Evolutionary conservation across 306 rosid species (phyloP).

Genomic region (Cicer yamashitae): DNA sequence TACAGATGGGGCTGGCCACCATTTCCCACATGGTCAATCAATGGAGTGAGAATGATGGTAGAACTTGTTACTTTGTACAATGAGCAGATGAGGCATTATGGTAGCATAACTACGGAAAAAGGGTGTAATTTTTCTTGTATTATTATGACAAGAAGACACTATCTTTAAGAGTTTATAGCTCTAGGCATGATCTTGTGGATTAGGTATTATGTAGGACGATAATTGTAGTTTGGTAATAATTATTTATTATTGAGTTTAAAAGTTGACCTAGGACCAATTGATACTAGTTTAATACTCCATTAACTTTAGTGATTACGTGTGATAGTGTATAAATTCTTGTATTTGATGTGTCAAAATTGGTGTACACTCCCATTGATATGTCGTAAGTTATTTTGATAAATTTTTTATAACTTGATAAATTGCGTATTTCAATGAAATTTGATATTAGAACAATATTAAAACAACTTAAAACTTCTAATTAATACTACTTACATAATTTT

Average conservation of each 20-base stretch:
- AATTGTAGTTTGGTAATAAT: conserved; percentile 58
- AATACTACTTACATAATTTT: too few species aligned
- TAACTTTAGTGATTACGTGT: conserved; percentile 52
- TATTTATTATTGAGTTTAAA: conserved; percentile 51
- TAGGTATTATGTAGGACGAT: conserved; percentile 52
- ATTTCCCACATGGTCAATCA: conserved; percentile 62
- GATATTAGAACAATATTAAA: too few species aligned
- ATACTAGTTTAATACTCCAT: conserved; percentile 55
- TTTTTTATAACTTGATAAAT: too few species aligned
- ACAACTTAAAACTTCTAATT: too few species aligned
- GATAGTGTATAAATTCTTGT: conserved; percentile 49
- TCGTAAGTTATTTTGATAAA: too few species aligned
- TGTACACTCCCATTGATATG: not conserved
- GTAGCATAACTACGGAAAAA: conserved; percentile 29
- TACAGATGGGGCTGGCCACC: conserved; percentile 70
- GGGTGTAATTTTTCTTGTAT: conserved; percentile 54
- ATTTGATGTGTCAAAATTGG: conserved; percentile 29
- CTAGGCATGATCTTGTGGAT: conserved; percentile 52
- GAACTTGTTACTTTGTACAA: conserved; percentile 32
- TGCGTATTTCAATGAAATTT: too few species aligned
- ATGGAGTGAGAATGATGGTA: conserved; percentile 64
- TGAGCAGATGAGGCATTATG: conserved; percentile 31
- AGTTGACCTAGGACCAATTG: conserved; percentile 60
- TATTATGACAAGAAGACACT: conserved; percentile 45
- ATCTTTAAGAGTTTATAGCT: conserved; percentile 52